Base-by-base conservation (phyloP, 495 filamentous ascomycete genomes). In the Tuber borchii region DNA sequence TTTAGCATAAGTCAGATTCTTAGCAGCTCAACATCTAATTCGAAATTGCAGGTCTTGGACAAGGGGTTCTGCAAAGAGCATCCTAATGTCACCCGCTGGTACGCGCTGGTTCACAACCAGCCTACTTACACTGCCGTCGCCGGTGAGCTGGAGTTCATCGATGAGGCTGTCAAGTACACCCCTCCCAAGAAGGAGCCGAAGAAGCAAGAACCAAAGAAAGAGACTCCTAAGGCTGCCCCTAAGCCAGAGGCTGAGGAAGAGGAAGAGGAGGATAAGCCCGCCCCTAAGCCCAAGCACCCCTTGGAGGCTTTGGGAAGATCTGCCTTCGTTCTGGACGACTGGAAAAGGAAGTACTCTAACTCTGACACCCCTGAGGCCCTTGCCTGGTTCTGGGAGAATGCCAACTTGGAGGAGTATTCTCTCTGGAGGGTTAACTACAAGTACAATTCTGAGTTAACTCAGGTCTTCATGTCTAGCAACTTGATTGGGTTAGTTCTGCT, bases 271-370 rank as follows among this genome's bases (percentile, higher is more conserved):
- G 88, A 89, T 42, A 87, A 88, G 77, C 90, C 88, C 44, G 89
- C 90, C 69, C 93, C 93, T 79, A 97, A 97, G 89, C 86, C 93
- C 80, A 98, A 99, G 90, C 95, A 99, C 87, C 95, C 95, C 76
- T 88, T 97, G 77, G 95, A 97, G 85, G 87, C 89, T 80, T 91
- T 98, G 51, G 90, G 90, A 77, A 91, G 89, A 84, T 88, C 96
- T 69, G 90, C 90, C 71, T 86, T 98, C 82, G 86, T 89, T 77
- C 89, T 98, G 73, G 95, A 99, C 83, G 95, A 99, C 84, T 97
- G 91, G 93, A 99, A 99, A 91, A 93, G 94, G 82, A 90, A 92
- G 85, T 99, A 97, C 91, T 98, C 96, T 82, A 99, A 99, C 90
- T 88, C 91, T 79, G 95, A 98, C 70, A 94, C 93, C 75, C 93